phyloP scores from a whole-genome alignment of 768 basidiomycete genomes.

The Russula dissimulans region DNA sequence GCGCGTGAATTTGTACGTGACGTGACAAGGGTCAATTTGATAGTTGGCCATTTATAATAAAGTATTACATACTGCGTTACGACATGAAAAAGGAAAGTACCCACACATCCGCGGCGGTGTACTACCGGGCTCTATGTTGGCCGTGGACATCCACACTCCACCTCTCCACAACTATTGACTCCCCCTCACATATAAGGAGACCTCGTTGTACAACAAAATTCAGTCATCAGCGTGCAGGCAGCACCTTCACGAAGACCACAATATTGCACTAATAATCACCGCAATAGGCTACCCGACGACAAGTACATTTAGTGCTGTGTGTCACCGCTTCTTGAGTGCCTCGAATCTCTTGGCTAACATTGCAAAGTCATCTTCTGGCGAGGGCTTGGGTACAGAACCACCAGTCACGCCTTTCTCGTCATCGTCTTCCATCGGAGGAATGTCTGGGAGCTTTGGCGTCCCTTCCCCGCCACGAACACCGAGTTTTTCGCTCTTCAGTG shows the following conservation, averaged over 20 bases:
- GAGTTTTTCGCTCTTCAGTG: background rate
- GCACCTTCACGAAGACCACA: background rate
- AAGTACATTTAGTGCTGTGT: background rate
- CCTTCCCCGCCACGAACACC: slow-evolving; percentile 22
- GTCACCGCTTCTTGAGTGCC: slow-evolving; percentile 71
- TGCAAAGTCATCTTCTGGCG: slow-evolving; percentile 62
- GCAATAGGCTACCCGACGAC: background rate
- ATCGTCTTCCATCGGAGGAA: slow-evolving; percentile 43
- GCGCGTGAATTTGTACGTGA: no score
- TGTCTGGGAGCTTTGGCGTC: slow-evolving; percentile 39
- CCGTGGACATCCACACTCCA: no score
- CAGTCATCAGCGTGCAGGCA: background rate
- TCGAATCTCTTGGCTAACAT: slow-evolving; percentile 73
- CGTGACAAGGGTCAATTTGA: no score
- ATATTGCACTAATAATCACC: background rate
- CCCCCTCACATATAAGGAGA: no score
- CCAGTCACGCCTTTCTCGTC: slow-evolving; percentile 24
- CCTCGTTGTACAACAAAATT: background rate
- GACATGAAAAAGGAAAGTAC: no score
- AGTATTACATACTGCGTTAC: no score
- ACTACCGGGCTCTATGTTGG: no score
- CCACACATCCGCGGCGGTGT: no score
- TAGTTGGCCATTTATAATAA: no score
- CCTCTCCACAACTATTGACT: no score
- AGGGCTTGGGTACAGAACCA: slow-evolving; percentile 26